Base-by-base conservation (phyloP, 2,329 filamentous ascomycete species). In the Parasarocladium wereldwijsianum region DNA sequence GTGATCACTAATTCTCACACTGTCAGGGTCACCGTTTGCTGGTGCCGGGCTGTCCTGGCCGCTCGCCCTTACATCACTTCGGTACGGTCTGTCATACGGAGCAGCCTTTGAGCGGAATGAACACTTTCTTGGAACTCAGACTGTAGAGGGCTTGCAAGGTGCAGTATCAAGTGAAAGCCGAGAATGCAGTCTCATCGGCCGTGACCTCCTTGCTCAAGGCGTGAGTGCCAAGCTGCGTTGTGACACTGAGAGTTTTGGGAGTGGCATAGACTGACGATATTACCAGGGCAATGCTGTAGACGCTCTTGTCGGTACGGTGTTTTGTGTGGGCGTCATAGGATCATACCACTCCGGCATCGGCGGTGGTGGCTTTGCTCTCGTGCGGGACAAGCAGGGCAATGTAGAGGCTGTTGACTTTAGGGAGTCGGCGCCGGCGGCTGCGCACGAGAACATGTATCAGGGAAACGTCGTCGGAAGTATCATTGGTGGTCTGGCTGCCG, bases 341-440 rank as follows among this genome's bases (percentile, higher is more conserved):
- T 81, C 81, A 72, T 81, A 83, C 41, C 80, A 86, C 49, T 70
- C 69, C 23, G 86, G 87, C 11, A 78, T 94, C 35, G 86, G 82
- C 13, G 87, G 87, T 6, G 87, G 87, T 23, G 87, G 87, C 3
- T 96, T 96, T 54, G 80, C 85, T 66, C 62, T 93, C 5, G 70
- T 93, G 5, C 74, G 82, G 27, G 64, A 71, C 19, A 57, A 70
- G 11, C 61, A 82, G 34, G 84, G 84, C n/a, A 60, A 62, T 12
- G 92, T 86, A 46, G 84, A 93, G 46, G 76, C 76, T 34, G 74
- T 96, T 40, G 87, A 96, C 53, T 96, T 93, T 46, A 67, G 87
- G 26, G 87, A 96, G 51, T 73, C 78, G 0, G 87, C 87, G 0
- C 87, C 87, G 1, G 79, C 76, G 0, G 80, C 82, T 0, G 81